Conservation (phyloP, 1,139 yeast genomes). For the Diutina pseudorugosa region DNA sequence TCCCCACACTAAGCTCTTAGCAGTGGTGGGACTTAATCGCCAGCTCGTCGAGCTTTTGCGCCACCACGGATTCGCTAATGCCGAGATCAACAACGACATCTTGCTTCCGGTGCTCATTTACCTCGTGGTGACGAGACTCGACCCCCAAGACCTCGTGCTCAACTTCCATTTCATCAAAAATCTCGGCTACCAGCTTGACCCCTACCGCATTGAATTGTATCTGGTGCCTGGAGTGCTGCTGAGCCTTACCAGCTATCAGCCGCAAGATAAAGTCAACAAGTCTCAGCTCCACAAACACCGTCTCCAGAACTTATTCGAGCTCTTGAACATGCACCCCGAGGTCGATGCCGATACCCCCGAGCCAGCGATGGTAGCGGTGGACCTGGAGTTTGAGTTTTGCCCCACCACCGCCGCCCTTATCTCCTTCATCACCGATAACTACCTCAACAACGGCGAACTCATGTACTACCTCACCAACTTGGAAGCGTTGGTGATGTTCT, state of each 20-base stretch:
- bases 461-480: slow-evolving; percentile 30
- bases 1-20: not conserved
- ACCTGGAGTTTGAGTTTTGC: slow-evolving; percentile 9
- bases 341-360: slow-evolving; percentile 4
- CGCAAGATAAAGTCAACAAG: slow-evolving; percentile 9
- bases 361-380: slow-evolving; percentile 8
- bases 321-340: slow-evolving; percentile 16
- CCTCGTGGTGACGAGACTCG: slow-evolving; percentile 10
- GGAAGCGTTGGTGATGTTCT: slow-evolving; percentile 29
- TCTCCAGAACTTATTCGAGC: slow-evolving; percentile 16
- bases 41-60: not conserved
- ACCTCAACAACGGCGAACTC: slow-evolving; percentile 27
- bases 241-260: slow-evolving; percentile 12
- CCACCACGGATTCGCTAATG: slow-evolving; percentile 11
- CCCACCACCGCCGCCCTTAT: slow-evolving; percentile 20
- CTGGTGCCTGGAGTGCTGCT: slow-evolving; percentile 5
- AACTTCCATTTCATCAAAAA: slow-evolving; percentile 27
- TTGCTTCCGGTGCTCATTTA: slow-evolving; percentile 29
- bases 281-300: slow-evolving; percentile 4
- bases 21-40: not conserved
- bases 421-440: slow-evolving; percentile 16
- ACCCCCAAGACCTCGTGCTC: slow-evolving; percentile 18
- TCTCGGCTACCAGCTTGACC: slow-evolving; percentile 23
- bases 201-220: slow-evolving; percentile 16
- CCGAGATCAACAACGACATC: slow-evolving; percentile 25